These are phyloP conservation scores for Symbiodinium natans DNA, from an alignment of 73 alveolate species.

Conservation along the genomic window DNA sequence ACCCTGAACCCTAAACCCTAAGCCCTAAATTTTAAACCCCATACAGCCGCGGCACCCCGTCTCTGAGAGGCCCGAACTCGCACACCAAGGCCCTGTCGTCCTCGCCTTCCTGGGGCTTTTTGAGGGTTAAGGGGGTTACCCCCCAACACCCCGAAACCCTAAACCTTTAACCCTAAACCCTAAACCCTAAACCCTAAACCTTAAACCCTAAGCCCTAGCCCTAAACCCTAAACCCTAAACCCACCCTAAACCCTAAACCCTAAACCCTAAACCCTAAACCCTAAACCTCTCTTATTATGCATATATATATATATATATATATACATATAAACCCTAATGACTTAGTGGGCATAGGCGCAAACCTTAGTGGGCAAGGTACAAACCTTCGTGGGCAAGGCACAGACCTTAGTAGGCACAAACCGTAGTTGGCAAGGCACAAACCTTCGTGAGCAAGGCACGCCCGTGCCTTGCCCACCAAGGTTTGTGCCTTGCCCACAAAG, in stretches of 20 bases:
- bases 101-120: slow-evolving; percentile 23
- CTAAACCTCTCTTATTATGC: too few relatives aligned
- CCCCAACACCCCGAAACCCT: background rate
- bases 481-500: too few relatives aligned
- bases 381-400: too few relatives aligned
- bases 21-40: background rate
- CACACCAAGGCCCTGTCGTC: slow-evolving; percentile 47
- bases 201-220: background rate
- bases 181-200: background rate
- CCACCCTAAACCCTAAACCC: background rate
- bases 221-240: too few relatives aligned
- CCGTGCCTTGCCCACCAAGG: too few relatives aligned
- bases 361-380: too few relatives aligned
- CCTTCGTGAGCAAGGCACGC: too few relatives aligned
- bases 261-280: background rate
- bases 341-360: too few relatives aligned
- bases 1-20: background rate
- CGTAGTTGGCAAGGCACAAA: too few relatives aligned
- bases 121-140: background rate
- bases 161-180: background rate
- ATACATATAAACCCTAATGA: too few relatives aligned
- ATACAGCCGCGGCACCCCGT: background rate
- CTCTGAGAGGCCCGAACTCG: slow-evolving; percentile 58
- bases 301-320: too few relatives aligned
- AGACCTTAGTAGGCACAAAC: too few relatives aligned